Conservation (phyloP, 2,329 filamentous ascomycete genomes). For the Penicillium sp. region DNA sequence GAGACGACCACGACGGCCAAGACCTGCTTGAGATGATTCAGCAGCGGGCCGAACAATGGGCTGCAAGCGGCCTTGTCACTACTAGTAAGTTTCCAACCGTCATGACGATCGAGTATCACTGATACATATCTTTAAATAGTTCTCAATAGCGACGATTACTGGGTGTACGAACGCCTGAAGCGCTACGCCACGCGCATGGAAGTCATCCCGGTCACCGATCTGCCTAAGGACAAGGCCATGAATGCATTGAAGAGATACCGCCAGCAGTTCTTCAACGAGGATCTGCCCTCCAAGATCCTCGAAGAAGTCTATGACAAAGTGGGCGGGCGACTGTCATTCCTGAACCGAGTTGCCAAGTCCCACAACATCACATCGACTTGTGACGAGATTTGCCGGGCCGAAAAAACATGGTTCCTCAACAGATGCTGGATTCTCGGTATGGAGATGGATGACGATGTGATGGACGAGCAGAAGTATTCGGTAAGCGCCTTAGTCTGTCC, state of each 20-base stretch:
- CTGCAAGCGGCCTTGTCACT: slow-evolving; percentile 84
- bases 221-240: slow-evolving; percentile 75
- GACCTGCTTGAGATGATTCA: slow-evolving; percentile 93
- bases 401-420: slow-evolving; percentile 78
- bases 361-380: slow-evolving; percentile 76
- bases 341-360: slow-evolving; percentile 87
- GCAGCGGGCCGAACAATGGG: slow-evolving; percentile 95
- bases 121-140: slow-evolving; percentile 52
- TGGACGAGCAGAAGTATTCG: slow-evolving; percentile 96
- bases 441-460: slow-evolving; percentile 93
- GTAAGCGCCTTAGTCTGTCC: slow-evolving; percentile 51
- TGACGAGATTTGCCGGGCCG: slow-evolving; percentile 65
- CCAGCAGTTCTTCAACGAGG: slow-evolving; percentile 70
- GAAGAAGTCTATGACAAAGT: slow-evolving; percentile 81
- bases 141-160: slow-evolving; percentile 97
- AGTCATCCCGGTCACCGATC: slow-evolving; percentile 78
- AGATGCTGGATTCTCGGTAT: slow-evolving; percentile 73
- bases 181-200: slow-evolving; percentile 93
- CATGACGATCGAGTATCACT: not conserved
- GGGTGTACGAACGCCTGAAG: slow-evolving; percentile 95
- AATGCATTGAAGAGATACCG: slow-evolving; percentile 76
- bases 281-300: slow-evolving; percentile 53
- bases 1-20: slow-evolving; percentile 88
- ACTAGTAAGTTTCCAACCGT: slow-evolving; percentile 41
- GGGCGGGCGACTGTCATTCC: slow-evolving; percentile 81